Evolutionary conservation across 2,329 filamentous ascomycete species (phyloP), one percentile per base, ranked within the genome.

Genomic region (Paramyrothecium sp.): DNA sequence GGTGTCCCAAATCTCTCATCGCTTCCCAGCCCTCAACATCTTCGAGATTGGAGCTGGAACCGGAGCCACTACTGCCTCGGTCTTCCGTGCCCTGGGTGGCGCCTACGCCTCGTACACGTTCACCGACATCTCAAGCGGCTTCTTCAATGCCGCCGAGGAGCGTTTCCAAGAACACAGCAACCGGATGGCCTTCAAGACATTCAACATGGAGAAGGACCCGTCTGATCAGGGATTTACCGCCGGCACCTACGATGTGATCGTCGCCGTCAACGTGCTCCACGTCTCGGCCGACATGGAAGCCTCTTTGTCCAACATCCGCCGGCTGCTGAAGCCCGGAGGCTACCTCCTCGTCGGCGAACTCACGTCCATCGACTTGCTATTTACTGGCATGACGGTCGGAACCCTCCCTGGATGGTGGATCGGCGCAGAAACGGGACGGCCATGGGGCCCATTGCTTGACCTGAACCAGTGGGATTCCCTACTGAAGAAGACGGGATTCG

Each of bases 31-130:
- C 22, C 16, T 49, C 5, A 19, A 22, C 22, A 69, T 80, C 33
- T 58, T 81, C 3, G 67, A 69, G 55, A 62, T 75, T 19, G 77
- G 77, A 22, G 77, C 75, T 11, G 79, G 78, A 2, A 78, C 75
- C 2, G 78, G 78, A 3, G 72, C 69, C 12, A 67, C 76, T 0
- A 81, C 78, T 0, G 61, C 66, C 7, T 47, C 41, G 1, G 62
- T 81, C 5, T 60, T 81, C 2, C 2, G 51, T 53, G 3, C 58
- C 78, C 13, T 51, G 12, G 26, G 17, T 30, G 69, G 64, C 1
- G 49, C 49, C 22, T 51, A 26, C n/a, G 4, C 49, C 3, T 16
- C 12, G 5, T 51, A 51, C 49, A 51, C 49, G 3, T 51, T 23
- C 22, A 51, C 49, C 26, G 49, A 51, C n/a, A 26, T 51, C 16